These are phyloP conservation scores for Cryptosporidium canis DNA, from an alignment of 169 alveolate species.

Conservation along the genomic window DNA sequence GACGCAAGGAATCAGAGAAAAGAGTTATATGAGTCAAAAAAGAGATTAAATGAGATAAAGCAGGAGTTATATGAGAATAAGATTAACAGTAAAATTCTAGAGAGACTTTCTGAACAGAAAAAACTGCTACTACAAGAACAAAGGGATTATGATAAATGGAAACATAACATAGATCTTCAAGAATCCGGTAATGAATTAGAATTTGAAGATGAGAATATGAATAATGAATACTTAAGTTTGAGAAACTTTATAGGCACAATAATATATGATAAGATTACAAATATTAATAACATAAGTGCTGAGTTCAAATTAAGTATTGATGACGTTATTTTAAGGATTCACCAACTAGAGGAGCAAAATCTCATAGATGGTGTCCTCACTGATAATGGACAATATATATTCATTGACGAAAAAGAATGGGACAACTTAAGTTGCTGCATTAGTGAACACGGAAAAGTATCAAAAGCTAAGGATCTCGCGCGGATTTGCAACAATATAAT, in stretches of 20 bases:
- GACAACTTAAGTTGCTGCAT: neutral
- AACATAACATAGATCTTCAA: neutral
- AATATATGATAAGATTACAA: neutral
- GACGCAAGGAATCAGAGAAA: conserved; percentile 41
- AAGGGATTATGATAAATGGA: conserved; percentile 35
- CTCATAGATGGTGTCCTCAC: conserved; percentile 35
- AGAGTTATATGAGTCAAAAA: conserved; percentile 6
- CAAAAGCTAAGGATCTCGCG: neutral
- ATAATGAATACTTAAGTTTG: neutral
- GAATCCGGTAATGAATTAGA: conserved; percentile 24
- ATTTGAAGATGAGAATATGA: conserved; percentile 1
- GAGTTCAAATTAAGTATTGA: conserved; percentile 6
- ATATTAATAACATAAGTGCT: conserved; percentile 13
- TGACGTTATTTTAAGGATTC: conserved; percentile 19
- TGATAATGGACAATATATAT: conserved; percentile 36
- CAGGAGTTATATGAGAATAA: conserved; percentile 21
- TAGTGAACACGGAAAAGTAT: neutral
- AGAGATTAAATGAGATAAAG: conserved; percentile 17
- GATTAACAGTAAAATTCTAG: neutral
- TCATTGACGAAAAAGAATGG: conserved; percentile 29
- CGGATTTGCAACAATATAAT: conserved; percentile 23
- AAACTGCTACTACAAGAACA: neutral
- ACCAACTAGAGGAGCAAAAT: conserved; percentile 15
- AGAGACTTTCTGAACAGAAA: neutral
- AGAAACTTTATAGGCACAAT: neutral